Base-by-base conservation (phyloP, 768 basidiomycete genomes). In the Boletus speciosus region DNA sequence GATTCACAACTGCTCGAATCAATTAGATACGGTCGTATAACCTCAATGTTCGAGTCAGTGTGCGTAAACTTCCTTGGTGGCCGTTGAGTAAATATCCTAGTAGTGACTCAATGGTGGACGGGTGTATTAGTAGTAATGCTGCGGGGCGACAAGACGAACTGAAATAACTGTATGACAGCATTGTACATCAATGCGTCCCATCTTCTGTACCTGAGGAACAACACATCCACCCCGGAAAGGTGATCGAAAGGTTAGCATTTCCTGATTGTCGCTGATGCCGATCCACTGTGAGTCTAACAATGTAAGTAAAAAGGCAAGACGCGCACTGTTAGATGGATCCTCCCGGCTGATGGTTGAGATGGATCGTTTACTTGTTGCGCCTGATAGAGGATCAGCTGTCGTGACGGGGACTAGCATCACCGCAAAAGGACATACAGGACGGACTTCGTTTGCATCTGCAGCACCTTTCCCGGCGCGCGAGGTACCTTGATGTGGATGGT, bases 201-300 rank as follows among this genome's bases (percentile, higher is more conserved):
- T 53, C 46, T 19, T 40, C 32, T 6, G 21, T 23, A 29, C 36
- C 7, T 6, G 41, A 6, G 10, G 12, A 8, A 16, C 6, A 52
- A 37, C 53, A 54, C 53, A 54, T 37, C 53, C 53, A 54, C 5
- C 29, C 8, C 11, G 53, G 53, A 1, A 54, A 42, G 11, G 27
- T 31, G 35, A 54, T 4, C n/a, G n/a, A 23, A 29, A 53, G 31
- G 29, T 36, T 36, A 5, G 42, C 29, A 3, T 31, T n/a, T 3
- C n/a, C 27, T 1, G 40, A n/a, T 23, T 23, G 19, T 36, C 16
- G 49, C 53, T 54, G 40, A 27, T 15, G 36, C 29, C 4, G 34
- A 31, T 29, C 15, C 40, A 16, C 7, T 7, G 25, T 38, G 23
- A 55, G 31, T 15, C 12, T 14, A 31, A 4, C 15, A 1, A 31